These are phyloP conservation scores for Xerocomellus intermedius DNA, from an alignment of 768 basidiomycete genomes.

Conservation along the genomic window DNA sequence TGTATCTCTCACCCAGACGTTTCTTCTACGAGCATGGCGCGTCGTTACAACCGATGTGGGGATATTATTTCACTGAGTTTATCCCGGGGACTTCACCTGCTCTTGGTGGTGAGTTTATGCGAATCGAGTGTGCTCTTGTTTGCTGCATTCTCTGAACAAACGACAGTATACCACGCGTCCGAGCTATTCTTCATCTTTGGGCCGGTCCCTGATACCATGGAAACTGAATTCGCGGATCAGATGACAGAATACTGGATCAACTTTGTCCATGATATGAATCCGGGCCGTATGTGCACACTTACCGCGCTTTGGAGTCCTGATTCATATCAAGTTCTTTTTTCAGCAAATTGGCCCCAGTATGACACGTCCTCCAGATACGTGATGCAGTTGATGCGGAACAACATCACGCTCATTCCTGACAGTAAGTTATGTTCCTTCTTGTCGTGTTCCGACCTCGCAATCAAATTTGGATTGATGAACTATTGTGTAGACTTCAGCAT, in stretches of 20 bases:
- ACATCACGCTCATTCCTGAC: slow-evolving; percentile 54
- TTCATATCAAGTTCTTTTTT: not conserved
- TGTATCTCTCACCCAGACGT: slow-evolving; percentile 52
- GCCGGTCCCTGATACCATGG: slow-evolving; percentile 41
- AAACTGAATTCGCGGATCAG: slow-evolving; percentile 45
- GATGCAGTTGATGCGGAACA: slow-evolving; percentile 50
- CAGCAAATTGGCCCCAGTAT: slow-evolving; percentile 45
- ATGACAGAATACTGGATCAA: slow-evolving; percentile 55
- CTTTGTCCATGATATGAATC: slow-evolving; percentile 55
- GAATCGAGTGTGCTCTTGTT: too few species aligned
- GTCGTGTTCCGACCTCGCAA: not conserved
- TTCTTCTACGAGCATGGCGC: slow-evolving; percentile 51
- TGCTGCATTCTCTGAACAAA: not conserved
- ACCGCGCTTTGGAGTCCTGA: not conserved
- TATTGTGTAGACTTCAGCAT: slow-evolving; percentile 6
- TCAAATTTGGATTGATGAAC: not conserved
- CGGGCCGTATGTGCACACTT: slow-evolving; percentile 43
- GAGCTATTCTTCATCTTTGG: slow-evolving; percentile 31
- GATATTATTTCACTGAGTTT: slow-evolving; percentile 55
- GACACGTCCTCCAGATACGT: slow-evolving; percentile 34
- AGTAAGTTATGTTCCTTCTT: slow-evolving; percentile 30
- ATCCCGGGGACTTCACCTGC: slow-evolving; percentile 51
- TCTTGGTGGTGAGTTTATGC: slow-evolving; percentile 43
- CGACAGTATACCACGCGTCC: slow-evolving; percentile 16
- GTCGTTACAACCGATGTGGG: slow-evolving; percentile 47